Percentiles rank a stretch among this genome's conserved stretches.
phyloP scores from a whole-genome alignment of 2,329 filamentous ascomycete genomes.

The Colletotrichum orbiculare region DNA sequence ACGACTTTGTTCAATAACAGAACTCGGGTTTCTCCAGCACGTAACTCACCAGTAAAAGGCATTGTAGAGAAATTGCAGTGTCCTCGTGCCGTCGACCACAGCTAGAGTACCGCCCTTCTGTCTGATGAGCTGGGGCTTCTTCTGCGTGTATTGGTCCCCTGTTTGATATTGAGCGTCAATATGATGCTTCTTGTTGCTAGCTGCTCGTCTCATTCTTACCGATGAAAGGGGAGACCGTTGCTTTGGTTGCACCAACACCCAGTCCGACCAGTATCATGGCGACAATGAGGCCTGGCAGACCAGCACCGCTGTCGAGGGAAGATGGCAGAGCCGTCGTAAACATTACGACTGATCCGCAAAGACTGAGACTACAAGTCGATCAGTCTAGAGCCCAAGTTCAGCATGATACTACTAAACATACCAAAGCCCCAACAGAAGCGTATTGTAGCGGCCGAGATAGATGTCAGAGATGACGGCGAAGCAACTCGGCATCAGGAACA shows the following conservation, averaged over 20 bases:
- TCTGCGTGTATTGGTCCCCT: slow-evolving; percentile 67
- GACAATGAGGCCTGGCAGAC: slow-evolving; percentile 65
- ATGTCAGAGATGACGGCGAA: slow-evolving; percentile 70
- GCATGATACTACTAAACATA: slow-evolving; percentile 37
- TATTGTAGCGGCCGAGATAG: slow-evolving; percentile 70
- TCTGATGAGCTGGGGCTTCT: slow-evolving; percentile 51
- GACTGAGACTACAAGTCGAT: slow-evolving; percentile 53
- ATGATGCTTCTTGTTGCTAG: background rate
- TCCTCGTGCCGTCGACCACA: slow-evolving; percentile 64
- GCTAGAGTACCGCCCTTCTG: slow-evolving; percentile 50
- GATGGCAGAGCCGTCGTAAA: slow-evolving; percentile 64
- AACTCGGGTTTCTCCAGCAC: background rate
- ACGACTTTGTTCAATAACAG: background rate
- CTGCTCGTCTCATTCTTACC: background rate
- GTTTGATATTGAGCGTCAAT: background rate
- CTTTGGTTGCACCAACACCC: slow-evolving; percentile 70
- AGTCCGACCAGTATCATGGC: slow-evolving; percentile 68
- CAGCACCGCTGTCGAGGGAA: slow-evolving; percentile 59
- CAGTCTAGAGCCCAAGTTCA: background rate
- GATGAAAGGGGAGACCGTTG: slow-evolving; percentile 56
- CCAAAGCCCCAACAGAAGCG: slow-evolving; percentile 50
- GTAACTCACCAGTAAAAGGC: slow-evolving; percentile 63
- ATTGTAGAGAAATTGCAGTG: slow-evolving; percentile 69
- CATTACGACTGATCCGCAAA: slow-evolving; percentile 64
- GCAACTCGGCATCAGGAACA: slow-evolving; percentile 65